These are phyloP conservation scores for Nannochloris sp. DNA, from an alignment of 139 green algal species.

Conservation along the genomic window DNA sequence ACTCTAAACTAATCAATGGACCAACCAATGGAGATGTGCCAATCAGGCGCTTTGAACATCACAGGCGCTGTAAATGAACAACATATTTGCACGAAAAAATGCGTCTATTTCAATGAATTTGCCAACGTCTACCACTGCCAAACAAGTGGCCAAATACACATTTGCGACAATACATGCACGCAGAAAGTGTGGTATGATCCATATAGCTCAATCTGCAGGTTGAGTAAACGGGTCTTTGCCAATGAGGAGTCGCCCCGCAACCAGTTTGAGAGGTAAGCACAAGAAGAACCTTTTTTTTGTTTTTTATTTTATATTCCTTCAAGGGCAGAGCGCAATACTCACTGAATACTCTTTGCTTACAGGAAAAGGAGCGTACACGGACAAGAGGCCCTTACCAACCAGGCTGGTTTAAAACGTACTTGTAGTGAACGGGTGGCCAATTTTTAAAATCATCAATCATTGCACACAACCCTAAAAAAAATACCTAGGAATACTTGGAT, in stretches of 20 bases:
- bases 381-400: too few relatives aligned
- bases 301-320: background rate
- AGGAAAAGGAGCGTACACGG: too few relatives aligned
- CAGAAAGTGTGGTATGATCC: constrained; percentile 1
- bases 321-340: background rate
- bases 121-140: background rate
- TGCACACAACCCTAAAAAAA: too few relatives aligned
- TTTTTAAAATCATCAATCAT: too few relatives aligned
- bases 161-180: constrained; percentile 7
- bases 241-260: background rate
- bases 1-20: too few relatives aligned
- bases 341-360: too few relatives aligned
- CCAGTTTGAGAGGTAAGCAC: background rate
- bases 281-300: background rate
- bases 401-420: too few relatives aligned
- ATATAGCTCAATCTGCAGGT: background rate
- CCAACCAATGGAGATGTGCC: too few relatives aligned
- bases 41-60: too few relatives aligned
- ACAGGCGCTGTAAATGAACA: too few relatives aligned
- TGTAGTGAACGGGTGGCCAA: too few relatives aligned
- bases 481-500: too few relatives aligned
- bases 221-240: constrained; percentile 5
- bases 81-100: background rate
- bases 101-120: background rate
- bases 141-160: background rate